Evolutionary conservation across 129 eudicot species (phyloP), one percentile per base, ranked within the genome.

Genomic region (Flaveria ramosissima): DNA sequence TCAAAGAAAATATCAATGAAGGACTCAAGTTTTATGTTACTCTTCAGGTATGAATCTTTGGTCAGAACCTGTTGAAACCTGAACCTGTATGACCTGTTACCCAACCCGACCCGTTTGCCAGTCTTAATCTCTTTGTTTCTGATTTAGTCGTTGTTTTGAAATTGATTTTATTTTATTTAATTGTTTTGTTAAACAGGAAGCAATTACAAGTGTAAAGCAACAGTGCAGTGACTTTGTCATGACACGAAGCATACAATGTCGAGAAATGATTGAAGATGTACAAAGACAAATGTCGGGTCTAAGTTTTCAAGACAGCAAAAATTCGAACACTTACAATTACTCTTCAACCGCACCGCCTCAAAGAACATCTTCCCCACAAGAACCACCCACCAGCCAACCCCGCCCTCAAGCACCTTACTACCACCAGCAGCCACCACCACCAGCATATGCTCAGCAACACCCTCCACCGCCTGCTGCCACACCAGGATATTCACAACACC

Each of bases 11-110:
- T 74, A 85, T 92, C 41, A 91, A 89, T 74, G 99, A 95, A 78
- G 99, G 99, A 76, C 75, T 95, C 77, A 95, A 95, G 86, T 95
- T 95, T 80, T 95, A 95, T 82, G 97, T 95, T 50, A 95, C 99
- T 45, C 99, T 95, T 84, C 99, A 95, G 96, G 97, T 89, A 86
- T 61, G 48, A 36, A 17, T 41, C 8, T 17, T 56, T 74, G 23
- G 63, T 56, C 26, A 6, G 10, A 51, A 51, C 56, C 17, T 7
- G 12, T 56, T 56, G 1, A 5, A 1, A 6, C 21, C 68, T 1
- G 3, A 24, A 13, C 10, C 12, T 1, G 15, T 13, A 14, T 27
- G 21, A 59, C 32, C n/a, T 12, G 12, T 2, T 17, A n/a, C 61
- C 57, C 14, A 3, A 16, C n/a, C 61, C 2, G 10, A 6, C 24